phyloP scores from a whole-genome alignment of 2,329 filamentous ascomycete species.

The Pseudocercospora fijiensis region DNA sequence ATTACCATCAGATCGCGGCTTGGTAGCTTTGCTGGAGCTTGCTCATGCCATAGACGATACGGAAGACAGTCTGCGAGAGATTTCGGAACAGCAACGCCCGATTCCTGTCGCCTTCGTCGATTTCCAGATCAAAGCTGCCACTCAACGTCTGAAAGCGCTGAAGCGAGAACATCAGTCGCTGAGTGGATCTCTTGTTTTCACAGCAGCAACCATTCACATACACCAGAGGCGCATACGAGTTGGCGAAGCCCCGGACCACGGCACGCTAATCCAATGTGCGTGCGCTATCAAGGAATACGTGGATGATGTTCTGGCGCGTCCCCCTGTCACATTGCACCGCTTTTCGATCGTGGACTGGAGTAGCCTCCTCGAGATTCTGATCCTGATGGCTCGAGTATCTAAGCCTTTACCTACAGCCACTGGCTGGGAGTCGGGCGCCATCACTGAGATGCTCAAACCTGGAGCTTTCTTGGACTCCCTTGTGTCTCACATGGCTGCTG shows the following conservation, averaged over 20 bases:
- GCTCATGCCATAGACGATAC: conserved; percentile 26
- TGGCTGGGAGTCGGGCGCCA: conserved; percentile 31
- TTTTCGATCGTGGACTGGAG: conserved; percentile 31
- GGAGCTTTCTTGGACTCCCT: conserved; percentile 26
- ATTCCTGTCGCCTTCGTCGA: conserved; percentile 22
- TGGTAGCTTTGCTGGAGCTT: conserved; percentile 25
- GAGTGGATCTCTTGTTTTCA: conserved; percentile 21
- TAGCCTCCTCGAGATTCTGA: conserved; percentile 28
- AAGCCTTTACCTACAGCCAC: conserved; percentile 15
- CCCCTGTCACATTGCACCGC: conserved; percentile 27
- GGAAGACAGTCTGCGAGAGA: conserved; percentile 22
- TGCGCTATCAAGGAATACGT: conserved; percentile 33
- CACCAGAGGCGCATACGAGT: conserved; percentile 26
- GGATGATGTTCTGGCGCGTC: conserved; percentile 29
- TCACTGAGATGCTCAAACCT: conserved; percentile 30
- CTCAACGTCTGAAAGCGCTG: conserved; percentile 27
- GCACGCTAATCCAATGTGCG: conserved; percentile 30
- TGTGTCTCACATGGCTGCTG: conserved; percentile 24
- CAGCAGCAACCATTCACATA: conserved; percentile 26
- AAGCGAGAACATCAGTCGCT: conserved; percentile 29
- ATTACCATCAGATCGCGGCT: conserved; percentile 20
- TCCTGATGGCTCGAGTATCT: conserved; percentile 27
- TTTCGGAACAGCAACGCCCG: conserved; percentile 7
- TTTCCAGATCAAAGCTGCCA: conserved; percentile 21
- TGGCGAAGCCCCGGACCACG: conserved; percentile 21